phyloP scores from a whole-genome alignment of 768 basidiomycete genomes.

The Russula griseocarnosa region DNA sequence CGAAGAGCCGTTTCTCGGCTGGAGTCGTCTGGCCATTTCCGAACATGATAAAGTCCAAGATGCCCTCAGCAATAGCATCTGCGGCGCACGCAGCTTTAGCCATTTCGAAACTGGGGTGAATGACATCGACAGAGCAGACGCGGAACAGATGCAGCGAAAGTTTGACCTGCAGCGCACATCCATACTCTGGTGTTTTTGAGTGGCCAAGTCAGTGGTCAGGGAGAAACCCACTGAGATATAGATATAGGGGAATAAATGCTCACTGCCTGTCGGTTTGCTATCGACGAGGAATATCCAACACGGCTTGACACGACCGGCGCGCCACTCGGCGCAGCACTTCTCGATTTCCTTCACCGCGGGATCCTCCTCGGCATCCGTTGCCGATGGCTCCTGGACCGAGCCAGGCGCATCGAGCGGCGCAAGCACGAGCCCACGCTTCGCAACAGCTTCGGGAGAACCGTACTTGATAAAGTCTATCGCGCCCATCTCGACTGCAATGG shows the following conservation, averaged over 20 bases:
- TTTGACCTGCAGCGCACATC: constrained; percentile 54
- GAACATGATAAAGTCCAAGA: constrained; percentile 55
- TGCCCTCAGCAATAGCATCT: constrained; percentile 49
- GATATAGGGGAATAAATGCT: neutral
- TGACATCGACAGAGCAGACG: constrained; percentile 49
- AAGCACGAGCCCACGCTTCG: constrained; percentile 36
- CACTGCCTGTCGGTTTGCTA: constrained; percentile 44
- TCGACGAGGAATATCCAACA: constrained; percentile 52
- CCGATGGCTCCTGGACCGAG: constrained; percentile 14
- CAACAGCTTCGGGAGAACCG: constrained; percentile 41
- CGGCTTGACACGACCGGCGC: constrained; percentile 47
- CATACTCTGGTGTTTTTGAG: constrained; percentile 33
- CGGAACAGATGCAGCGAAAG: constrained; percentile 48
- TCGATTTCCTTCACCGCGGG: constrained; percentile 45
- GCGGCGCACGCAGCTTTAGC: constrained; percentile 55
- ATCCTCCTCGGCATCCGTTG: constrained; percentile 21
- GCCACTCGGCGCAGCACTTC: constrained; percentile 51
- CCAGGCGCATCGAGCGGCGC: constrained; percentile 33
- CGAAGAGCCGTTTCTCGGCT: constrained; percentile 25
- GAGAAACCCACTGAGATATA: neutral
- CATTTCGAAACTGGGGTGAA: constrained; percentile 38
- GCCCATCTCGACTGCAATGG: constrained; percentile 54
- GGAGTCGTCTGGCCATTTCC: constrained; percentile 50
- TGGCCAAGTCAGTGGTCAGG: neutral
- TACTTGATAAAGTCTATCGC: constrained; percentile 54